A percentile compares a stretch with the other conserved stretches of the same genome.
These are phyloP conservation scores for Melaleuca alternifolia DNA, from an alignment of 345 rosid species.

Conservation along the genomic window DNA sequence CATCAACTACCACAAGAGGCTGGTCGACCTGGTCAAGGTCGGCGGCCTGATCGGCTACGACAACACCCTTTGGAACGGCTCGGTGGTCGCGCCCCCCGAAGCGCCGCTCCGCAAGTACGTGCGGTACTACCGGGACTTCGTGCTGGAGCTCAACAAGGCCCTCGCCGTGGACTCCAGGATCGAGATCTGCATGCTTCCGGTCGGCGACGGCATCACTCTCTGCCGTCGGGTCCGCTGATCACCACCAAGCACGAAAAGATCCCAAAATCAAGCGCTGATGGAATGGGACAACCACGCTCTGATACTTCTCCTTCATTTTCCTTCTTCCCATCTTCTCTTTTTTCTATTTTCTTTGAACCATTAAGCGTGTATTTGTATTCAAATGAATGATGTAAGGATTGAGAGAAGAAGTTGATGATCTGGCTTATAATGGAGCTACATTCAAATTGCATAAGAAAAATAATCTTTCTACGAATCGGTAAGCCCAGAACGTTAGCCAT, in stretches of 20 bases:
- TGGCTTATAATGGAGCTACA: not conserved
- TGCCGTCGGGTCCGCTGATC: slow-evolving; percentile 75
- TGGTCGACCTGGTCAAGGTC: slow-evolving; percentile 73
- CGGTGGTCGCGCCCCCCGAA: slow-evolving; percentile 81
- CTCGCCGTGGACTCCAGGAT: slow-evolving; percentile 94
- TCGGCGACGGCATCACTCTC: slow-evolving; percentile 93
- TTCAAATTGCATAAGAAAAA: not conserved
- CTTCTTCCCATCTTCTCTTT: not conserved
- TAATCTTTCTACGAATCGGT: not conserved
- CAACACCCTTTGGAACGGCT: slow-evolving; percentile 96
- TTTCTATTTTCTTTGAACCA: not conserved
- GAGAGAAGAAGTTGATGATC: not conserved
- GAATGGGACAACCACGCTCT: too few species aligned
- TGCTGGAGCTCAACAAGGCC: slow-evolving; percentile 89
- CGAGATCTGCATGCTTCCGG: slow-evolving; percentile 94
- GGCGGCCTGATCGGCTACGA: slow-evolving; percentile 95
- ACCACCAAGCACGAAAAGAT: not conserved
- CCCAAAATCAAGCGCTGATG: fast-evolving
- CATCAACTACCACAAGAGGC: slow-evolving; percentile 75
- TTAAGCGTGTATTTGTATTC: not conserved
- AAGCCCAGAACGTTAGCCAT: not conserved
- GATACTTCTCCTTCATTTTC: not conserved
- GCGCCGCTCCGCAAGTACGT: slow-evolving; percentile 86
- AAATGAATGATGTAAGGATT: not conserved
- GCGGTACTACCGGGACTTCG: slow-evolving; percentile 80